phyloP scores from a whole-genome alignment of 495 filamentous ascomycete genomes.

The Lophiostoma macrostomum region DNA sequence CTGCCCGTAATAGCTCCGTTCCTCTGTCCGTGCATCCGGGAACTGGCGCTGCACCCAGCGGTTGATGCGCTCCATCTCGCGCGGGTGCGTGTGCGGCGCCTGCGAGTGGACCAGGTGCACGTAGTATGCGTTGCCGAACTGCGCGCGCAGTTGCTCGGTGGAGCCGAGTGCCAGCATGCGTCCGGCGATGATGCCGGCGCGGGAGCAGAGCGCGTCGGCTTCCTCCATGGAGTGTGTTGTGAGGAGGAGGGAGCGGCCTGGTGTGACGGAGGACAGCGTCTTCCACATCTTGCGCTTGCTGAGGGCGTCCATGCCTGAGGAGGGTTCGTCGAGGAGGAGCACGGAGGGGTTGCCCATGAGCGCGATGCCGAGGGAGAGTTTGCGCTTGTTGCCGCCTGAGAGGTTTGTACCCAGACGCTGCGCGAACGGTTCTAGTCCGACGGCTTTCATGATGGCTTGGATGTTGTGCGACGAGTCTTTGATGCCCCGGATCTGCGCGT shows the following conservation, averaged over 20 bases:
- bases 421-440: constrained; percentile 50
- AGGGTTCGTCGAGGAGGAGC: constrained; percentile 56
- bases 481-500: constrained; percentile 63
- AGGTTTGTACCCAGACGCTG: constrained; percentile 57
- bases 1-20: constrained; percentile 54
- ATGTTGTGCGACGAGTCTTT: constrained; percentile 41
- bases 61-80: too few relatives aligned
- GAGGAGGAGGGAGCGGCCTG: constrained; percentile 60
- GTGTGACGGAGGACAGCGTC: constrained; percentile 51
- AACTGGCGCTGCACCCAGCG: too few relatives aligned
- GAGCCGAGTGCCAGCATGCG: constrained; percentile 55
- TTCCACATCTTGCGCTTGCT: constrained; percentile 72
- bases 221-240: constrained; percentile 43
- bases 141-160: constrained; percentile 52
- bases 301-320: constrained; percentile 68
- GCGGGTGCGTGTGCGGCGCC: too few relatives aligned
- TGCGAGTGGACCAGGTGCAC: constrained; percentile 65
- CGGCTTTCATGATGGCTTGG: too few relatives aligned
- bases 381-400: constrained; percentile 69
- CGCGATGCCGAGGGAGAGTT: constrained; percentile 66
- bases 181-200: constrained; percentile 15
- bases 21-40: too few relatives aligned
- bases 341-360: constrained; percentile 71
- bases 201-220: constrained; percentile 20
- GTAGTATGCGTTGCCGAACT: constrained; percentile 18